Conservation (phyloP, 1,139 yeast genomes). For the Zygosaccharomyces sapae region DNA sequence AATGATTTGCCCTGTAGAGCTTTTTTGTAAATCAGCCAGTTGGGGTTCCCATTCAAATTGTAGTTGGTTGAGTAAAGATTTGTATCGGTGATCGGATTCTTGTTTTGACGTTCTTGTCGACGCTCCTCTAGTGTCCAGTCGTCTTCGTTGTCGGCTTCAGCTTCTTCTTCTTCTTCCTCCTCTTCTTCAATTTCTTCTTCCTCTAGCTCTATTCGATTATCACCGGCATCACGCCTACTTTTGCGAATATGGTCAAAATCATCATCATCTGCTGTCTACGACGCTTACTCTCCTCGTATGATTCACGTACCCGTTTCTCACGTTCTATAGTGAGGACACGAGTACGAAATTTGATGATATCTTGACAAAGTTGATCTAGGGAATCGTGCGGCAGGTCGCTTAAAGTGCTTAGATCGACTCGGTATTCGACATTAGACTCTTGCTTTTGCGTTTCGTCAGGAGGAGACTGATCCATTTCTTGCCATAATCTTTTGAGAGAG, state of each 20-base stretch:
- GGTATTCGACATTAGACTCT: constrained; percentile 39
- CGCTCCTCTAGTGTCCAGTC: constrained; percentile 29
- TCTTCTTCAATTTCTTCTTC: constrained; percentile 19
- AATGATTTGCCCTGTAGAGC: constrained; percentile 23
- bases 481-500: constrained; percentile 4
- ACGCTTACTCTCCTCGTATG: constrained; percentile 49
- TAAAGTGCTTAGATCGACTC: constrained; percentile 57
- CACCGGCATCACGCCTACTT: constrained; percentile 22
- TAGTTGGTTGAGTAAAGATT: constrained; percentile 23
- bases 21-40: constrained; percentile 23
- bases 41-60: constrained; percentile 22
- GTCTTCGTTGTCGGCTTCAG: constrained; percentile 10
- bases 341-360: constrained; percentile 59
- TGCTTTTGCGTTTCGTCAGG: constrained; percentile 6
- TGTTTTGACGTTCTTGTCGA: constrained; percentile 25
- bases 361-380: constrained; percentile 54
- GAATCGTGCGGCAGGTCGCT: constrained; percentile 59
- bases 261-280: constrained; percentile 50
- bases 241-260: constrained; percentile 48
- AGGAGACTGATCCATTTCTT: constrained; percentile 5
- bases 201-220: constrained; percentile 28
- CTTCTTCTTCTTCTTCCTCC: constrained; percentile 28
- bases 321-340: constrained; percentile 56
- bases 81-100: constrained; percentile 28
- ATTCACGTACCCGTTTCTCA: constrained; percentile 50